phyloP scores from a whole-genome alignment of 208 protist species.

The Leishmania tarentolae region DNA sequence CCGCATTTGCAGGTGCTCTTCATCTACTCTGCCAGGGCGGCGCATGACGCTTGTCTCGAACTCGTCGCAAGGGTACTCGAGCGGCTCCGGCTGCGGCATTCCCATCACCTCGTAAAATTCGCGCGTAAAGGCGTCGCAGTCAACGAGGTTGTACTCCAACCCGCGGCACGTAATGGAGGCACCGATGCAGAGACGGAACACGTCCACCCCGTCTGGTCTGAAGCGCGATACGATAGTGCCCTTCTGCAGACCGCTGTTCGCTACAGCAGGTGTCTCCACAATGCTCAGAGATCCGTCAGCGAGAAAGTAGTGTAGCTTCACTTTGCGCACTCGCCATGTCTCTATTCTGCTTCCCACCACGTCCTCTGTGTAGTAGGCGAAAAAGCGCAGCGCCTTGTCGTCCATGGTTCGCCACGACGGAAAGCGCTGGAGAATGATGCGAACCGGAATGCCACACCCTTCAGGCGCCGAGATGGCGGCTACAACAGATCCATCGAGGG shows the following conservation, averaged over 20 bases:
- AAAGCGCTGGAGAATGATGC: conserved; percentile 71
- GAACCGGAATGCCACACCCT: conserved; percentile 70
- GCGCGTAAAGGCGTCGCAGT: conserved; percentile 94
- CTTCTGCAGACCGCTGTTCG: conserved; percentile 94
- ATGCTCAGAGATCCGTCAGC: conserved; percentile 95
- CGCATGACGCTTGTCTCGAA: conserved; percentile 60
- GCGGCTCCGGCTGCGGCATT: conserved; percentile 65
- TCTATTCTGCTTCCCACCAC: conserved; percentile 93
- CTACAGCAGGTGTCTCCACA: conserved; percentile 86
- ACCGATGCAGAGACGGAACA: conserved; percentile 86
- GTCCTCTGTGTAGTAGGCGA: conserved; percentile 94
- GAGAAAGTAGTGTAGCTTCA: conserved; percentile 94
- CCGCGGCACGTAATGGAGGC: conserved; percentile 82
- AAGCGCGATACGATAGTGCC: conserved; percentile 91
- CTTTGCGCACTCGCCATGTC: conserved; percentile 87
- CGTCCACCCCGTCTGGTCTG: conserved; percentile 67
- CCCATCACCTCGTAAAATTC: conserved; percentile 89
- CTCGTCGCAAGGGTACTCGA: conserved; percentile 78
- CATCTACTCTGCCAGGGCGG: conserved; percentile 38
- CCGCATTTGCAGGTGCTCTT: conserved; percentile 82
- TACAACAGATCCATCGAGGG: background rate
- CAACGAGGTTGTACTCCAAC: conserved; percentile 90
- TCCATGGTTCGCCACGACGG: conserved; percentile 92
- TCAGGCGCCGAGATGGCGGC: conserved; percentile 9
- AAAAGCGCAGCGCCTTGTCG: conserved; percentile 95